Conservation (phyloP, 2,329 filamentous ascomycete genomes). For the Sporothrix brunneoviolacea region DNA sequence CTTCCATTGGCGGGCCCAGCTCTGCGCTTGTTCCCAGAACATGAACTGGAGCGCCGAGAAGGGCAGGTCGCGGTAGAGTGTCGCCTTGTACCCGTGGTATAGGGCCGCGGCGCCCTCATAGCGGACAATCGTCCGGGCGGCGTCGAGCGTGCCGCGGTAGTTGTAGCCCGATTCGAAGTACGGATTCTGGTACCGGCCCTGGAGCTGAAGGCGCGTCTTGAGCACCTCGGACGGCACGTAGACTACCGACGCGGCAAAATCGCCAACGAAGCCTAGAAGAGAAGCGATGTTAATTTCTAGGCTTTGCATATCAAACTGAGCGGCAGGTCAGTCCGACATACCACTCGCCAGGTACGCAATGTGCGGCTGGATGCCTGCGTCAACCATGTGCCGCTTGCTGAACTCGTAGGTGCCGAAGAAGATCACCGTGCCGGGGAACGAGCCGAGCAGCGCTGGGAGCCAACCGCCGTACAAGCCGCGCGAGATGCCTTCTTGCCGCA, state of each 20-base stretch:
- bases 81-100: slow-evolving; percentile 96
- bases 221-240: slow-evolving; percentile 97
- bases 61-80: slow-evolving; percentile 85
- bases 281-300: too few relatives aligned
- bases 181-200: slow-evolving; percentile 92
- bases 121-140: slow-evolving; percentile 74
- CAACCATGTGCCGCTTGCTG: slow-evolving; percentile 84
- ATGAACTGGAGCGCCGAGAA: slow-evolving; percentile 97
- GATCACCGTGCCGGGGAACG: slow-evolving; percentile 85
- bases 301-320: too few relatives aligned
- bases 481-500: slow-evolving; percentile 80
- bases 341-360: slow-evolving; percentile 81
- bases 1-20: slow-evolving; percentile 70
- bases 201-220: slow-evolving; percentile 92
- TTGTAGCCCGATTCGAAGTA: slow-evolving; percentile 94
- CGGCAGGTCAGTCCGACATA: slow-evolving; percentile 36
- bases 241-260: slow-evolving; percentile 82
- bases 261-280: slow-evolving; percentile 78
- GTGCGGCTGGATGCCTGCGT: slow-evolving; percentile 72
- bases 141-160: slow-evolving; percentile 79
- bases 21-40: slow-evolving; percentile 93
- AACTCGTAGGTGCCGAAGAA: slow-evolving; percentile 97
- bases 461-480: slow-evolving; percentile 92
- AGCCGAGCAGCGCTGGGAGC: slow-evolving; percentile 81
- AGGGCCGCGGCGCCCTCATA: slow-evolving; percentile 78